phyloP scores from a whole-genome alignment of 306 rosid species.

The Gynostemma pentaphyllum region DNA sequence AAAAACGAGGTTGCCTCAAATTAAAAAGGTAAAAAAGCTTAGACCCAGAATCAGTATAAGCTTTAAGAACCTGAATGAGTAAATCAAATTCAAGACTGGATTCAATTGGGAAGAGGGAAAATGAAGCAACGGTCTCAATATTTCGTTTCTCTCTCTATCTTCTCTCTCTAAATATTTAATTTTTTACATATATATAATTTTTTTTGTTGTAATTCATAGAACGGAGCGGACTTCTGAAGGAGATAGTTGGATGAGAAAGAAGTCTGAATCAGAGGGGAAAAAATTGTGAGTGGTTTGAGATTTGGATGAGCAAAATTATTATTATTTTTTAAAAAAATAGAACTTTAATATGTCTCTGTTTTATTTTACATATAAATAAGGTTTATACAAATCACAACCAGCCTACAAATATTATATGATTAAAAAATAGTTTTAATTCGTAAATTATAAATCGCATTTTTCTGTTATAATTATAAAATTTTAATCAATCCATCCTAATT shows the following conservation, averaged over 20 bases:
- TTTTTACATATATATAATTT: too few relatives aligned
- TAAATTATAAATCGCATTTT: too few relatives aligned
- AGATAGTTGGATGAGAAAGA: background rate
- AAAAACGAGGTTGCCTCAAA: conserved; percentile 5
- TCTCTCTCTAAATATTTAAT: too few relatives aligned
- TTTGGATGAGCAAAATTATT: conserved; percentile 23
- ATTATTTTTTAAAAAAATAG: background rate
- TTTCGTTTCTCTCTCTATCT: background rate
- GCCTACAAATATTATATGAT: too few relatives aligned
- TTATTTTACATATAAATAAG: too few relatives aligned
- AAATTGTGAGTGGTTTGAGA: conserved; percentile 17
- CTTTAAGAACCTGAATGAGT: background rate
- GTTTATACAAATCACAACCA: too few relatives aligned
- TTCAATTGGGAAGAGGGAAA: background rate
- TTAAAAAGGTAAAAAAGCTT: background rate
- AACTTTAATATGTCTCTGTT: background rate
- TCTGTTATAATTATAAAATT: too few relatives aligned
- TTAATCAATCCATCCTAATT: too few relatives aligned
- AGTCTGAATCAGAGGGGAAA: conserved; percentile 36
- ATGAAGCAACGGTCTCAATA: background rate
- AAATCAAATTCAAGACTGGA: background rate
- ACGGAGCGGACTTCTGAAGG: background rate
- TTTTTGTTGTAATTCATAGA: background rate
- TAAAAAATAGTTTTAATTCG: too few relatives aligned
- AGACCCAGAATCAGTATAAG: background rate